These are phyloP conservation scores for Neurospora sp. DNA, from an alignment of 495 filamentous ascomycete species.

Conservation along the genomic window DNA sequence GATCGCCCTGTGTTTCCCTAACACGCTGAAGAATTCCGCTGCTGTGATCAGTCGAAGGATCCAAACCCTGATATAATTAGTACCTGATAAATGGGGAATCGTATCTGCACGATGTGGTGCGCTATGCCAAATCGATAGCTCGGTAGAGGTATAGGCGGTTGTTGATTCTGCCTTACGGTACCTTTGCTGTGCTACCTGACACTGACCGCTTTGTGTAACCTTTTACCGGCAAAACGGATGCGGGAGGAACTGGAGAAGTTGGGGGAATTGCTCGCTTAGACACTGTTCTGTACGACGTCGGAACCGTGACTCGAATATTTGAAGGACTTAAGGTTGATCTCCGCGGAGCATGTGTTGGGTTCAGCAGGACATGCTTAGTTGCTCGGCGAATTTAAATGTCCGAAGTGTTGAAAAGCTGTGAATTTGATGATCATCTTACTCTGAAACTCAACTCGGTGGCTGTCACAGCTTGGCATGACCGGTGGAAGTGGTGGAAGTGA, in stretches of 20 bases:
- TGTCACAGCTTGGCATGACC: neutral
- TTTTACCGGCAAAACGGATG: neutral
- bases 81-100: too few species aligned
- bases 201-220: neutral
- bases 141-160: too few species aligned
- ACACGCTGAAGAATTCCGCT: too few species aligned
- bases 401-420: neutral
- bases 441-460: neutral
- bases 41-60: too few species aligned
- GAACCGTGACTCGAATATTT: neutral
- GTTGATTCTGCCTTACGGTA: too few species aligned
- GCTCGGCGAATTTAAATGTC: neutral
- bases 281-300: neutral
- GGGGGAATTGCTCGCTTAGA: neutral
- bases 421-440: neutral
- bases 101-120: too few species aligned
- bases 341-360: neutral
- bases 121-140: too few species aligned
- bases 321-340: neutral
- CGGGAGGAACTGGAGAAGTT: neutral
- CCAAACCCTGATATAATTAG: too few species aligned
- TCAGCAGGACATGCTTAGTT: neutral
- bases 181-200: neutral
- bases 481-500: neutral
- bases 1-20: too few species aligned